phyloP scores from a whole-genome alignment of 2,329 filamentous ascomycete genomes.

The Ophiostoma sp. region DNA sequence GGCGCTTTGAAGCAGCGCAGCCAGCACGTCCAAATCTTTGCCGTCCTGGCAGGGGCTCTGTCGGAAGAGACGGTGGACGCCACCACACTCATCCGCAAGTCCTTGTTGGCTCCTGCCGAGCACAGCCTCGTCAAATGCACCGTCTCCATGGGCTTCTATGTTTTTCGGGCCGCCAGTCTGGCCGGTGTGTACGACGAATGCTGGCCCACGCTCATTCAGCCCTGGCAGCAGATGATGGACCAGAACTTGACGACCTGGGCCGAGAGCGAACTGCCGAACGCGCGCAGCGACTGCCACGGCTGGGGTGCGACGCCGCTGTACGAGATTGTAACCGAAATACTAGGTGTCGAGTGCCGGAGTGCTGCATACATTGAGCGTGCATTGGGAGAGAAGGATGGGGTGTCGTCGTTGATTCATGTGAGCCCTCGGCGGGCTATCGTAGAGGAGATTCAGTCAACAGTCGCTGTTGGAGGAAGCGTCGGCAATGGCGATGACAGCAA shows the following conservation, averaged over 20 bases:
- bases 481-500: background rate
- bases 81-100: too few relatives aligned
- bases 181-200: background rate
- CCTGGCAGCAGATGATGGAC: background rate
- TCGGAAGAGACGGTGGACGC: background rate
- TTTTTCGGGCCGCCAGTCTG: background rate
- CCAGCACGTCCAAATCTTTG: background rate
- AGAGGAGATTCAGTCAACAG: background rate
- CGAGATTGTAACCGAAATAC: background rate
- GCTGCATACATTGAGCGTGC: background rate
- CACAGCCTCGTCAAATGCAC: background rate
- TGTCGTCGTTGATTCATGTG: background rate
- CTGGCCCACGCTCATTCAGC: background rate
- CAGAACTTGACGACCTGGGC: conserved; percentile 3
- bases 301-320: background rate
- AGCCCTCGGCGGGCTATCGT: background rate
- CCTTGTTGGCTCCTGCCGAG: background rate
- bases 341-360: background rate
- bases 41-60: background rate
- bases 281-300: conserved; percentile 12
- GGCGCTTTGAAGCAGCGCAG: background rate
- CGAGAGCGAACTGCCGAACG: background rate
- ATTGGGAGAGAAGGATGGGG: background rate
- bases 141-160: background rate
- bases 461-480: background rate